These are phyloP conservation scores for Nematocida minor DNA, from an alignment of 371 early-diverging fungal species.

Conservation along the genomic window DNA sequence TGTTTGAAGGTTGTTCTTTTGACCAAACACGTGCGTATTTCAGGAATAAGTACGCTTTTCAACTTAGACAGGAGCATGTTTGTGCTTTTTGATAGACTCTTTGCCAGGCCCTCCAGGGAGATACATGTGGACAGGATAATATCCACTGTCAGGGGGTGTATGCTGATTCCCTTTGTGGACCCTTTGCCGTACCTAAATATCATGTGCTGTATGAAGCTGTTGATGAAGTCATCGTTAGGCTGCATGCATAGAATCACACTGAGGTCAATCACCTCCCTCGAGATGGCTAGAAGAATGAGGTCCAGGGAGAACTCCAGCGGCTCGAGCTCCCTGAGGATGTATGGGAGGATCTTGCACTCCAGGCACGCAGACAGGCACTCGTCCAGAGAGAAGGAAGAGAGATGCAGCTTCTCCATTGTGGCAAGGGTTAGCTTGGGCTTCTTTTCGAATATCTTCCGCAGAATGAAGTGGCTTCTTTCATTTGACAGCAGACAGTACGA, in stretches of 20 bases:
- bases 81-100: slow-evolving; percentile 32
- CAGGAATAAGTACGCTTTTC: slow-evolving; percentile 42
- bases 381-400: slow-evolving; percentile 10
- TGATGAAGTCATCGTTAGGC: slow-evolving; percentile 46
- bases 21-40: slow-evolving; percentile 28
- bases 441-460: slow-evolving; percentile 37
- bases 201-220: slow-evolving; percentile 29
- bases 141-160: slow-evolving; percentile 37
- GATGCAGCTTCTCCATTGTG: slow-evolving; percentile 13
- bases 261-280: slow-evolving; percentile 34
- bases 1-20: slow-evolving; percentile 33
- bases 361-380: slow-evolving; percentile 38
- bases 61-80: slow-evolving; percentile 5
- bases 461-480: slow-evolving; percentile 7
- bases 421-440: slow-evolving; percentile 18
- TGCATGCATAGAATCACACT: slow-evolving; percentile 29
- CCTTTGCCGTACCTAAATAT: slow-evolving; percentile 47
- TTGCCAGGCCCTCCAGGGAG: slow-evolving; percentile 29
- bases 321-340: slow-evolving; percentile 33
- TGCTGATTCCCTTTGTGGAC: slow-evolving; percentile 30
- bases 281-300: slow-evolving; percentile 27
- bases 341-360: slow-evolving; percentile 32
- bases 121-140: slow-evolving; percentile 43
- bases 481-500: background rate
- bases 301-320: slow-evolving; percentile 47